phyloP scores from a whole-genome alignment of 2,329 filamentous ascomycete species.

The Fusarium sp. region DNA sequence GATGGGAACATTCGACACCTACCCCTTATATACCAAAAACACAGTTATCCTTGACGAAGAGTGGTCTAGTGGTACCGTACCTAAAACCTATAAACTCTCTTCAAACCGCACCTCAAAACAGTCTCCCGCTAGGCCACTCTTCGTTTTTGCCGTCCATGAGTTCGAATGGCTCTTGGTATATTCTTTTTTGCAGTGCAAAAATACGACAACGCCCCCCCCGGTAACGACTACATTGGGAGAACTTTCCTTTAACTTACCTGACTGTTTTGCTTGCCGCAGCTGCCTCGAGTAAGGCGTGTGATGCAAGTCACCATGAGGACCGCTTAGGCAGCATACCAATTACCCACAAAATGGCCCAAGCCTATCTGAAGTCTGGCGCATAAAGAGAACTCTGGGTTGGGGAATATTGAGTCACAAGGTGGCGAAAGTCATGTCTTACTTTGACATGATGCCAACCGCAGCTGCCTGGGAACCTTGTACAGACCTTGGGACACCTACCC shows the following conservation, averaged over 20 bases:
- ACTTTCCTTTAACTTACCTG: neutral
- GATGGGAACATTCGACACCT: neutral
- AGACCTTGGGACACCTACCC: neutral
- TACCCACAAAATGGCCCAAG: no score
- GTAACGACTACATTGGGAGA: neutral
- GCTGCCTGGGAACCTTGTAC: neutral
- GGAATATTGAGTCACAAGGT: no score
- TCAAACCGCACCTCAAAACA: neutral
- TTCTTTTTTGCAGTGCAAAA: neutral
- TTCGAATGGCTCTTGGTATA: neutral
- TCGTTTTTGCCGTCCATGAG: neutral
- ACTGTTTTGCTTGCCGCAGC: neutral
- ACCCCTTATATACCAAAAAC: neutral
- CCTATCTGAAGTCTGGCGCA: no score
- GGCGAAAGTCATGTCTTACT: no score
- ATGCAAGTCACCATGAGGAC: neutral
- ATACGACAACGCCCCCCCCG: no score
- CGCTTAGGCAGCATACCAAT: no score
- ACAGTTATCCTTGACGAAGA: neutral
- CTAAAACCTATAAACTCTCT: neutral
- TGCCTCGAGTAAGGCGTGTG: neutral
- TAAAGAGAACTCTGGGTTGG: no score
- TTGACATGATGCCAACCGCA: neutral
- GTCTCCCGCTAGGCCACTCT: neutral
- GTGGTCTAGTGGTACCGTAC: slow-evolving; percentile 1